Conservation (phyloP, 306 rosid species). For the Cucumis hystrix region DNA sequence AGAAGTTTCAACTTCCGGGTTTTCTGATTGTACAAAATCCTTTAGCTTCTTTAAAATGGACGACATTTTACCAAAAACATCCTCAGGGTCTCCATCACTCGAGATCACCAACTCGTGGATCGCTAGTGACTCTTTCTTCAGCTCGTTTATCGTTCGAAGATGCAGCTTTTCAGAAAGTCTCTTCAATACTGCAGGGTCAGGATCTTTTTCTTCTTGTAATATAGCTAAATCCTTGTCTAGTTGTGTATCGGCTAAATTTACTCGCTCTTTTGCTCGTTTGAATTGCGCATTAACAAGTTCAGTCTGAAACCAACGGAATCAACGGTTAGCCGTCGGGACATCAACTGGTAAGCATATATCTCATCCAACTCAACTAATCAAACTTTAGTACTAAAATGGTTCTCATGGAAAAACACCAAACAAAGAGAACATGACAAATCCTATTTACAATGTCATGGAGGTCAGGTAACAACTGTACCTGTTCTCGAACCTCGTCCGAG, state of each 20-base stretch:
- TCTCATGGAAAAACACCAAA: neutral
- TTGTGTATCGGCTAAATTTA: slow-evolving; percentile 47
- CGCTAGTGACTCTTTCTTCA: slow-evolving; percentile 70
- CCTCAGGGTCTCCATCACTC: slow-evolving; percentile 40
- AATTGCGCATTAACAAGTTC: slow-evolving; percentile 90
- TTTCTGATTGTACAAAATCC: slow-evolving; percentile 43
- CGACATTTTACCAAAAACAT: slow-evolving; percentile 39
- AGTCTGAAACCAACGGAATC: slow-evolving; percentile 37
- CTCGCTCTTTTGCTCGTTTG: slow-evolving; percentile 62
- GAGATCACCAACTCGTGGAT: slow-evolving; percentile 55
- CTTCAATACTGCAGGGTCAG: slow-evolving; percentile 46
- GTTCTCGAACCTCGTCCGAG: slow-evolving; percentile 92
- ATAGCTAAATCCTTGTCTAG: slow-evolving; percentile 48
- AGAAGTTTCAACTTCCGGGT: slow-evolving; percentile 30
- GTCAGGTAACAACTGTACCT: slow-evolving; percentile 36
- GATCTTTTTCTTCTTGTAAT: slow-evolving; percentile 53
- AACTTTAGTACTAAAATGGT: neutral
- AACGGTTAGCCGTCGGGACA: neutral
- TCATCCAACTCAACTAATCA: neutral
- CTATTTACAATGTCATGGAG: neutral
- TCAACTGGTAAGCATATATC: neutral
- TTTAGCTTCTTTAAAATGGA: slow-evolving; percentile 58
- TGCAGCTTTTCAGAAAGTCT: slow-evolving; percentile 79
- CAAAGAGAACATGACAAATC: neutral
- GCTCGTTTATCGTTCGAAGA: slow-evolving; percentile 52